Evolutionary conservation across 1,284 basidiomycete genomes (phyloP).

Genomic region (Moesziomyces sp.): DNA sequence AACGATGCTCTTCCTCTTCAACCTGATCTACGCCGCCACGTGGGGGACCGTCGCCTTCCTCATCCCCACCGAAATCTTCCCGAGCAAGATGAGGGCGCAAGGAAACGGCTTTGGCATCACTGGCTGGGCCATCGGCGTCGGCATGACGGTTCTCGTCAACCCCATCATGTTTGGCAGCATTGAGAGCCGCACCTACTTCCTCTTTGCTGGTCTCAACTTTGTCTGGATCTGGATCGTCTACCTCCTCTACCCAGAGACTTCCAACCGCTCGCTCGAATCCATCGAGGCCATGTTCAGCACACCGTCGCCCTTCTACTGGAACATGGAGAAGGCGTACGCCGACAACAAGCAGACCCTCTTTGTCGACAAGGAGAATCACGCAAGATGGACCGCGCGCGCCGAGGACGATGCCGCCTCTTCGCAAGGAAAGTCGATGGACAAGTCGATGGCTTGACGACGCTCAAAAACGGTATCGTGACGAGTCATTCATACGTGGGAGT

Average conservation of each 20-base stretch:
- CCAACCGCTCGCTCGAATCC: not conserved
- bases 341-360: not conserved
- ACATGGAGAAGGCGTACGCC: not conserved
- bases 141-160: not conserved
- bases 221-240: conserved; percentile 1
- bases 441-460: not conserved
- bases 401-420: not conserved
- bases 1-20: not conserved
- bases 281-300: conserved; percentile 1
- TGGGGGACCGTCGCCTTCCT: not conserved
- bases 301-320: not conserved
- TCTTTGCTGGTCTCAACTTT: not conserved
- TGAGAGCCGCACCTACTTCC: not conserved
- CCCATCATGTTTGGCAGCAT: not conserved
- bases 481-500: not conserved
- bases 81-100: conserved; percentile 1
- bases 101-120: conserved; percentile 1
- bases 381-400: not conserved
- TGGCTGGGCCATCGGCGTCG: not conserved
- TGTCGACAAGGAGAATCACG: not conserved
- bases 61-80: not conserved
- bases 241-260: conserved; percentile 1
- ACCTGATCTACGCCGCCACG: not conserved
- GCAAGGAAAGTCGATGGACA: not conserved
- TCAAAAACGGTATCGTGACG: not conserved